A percentile compares a stretch with the other conserved stretches of the same genome.
phyloP scores from a whole-genome alignment of 805 yeast genomes.

The Priceomyces castillae region DNA sequence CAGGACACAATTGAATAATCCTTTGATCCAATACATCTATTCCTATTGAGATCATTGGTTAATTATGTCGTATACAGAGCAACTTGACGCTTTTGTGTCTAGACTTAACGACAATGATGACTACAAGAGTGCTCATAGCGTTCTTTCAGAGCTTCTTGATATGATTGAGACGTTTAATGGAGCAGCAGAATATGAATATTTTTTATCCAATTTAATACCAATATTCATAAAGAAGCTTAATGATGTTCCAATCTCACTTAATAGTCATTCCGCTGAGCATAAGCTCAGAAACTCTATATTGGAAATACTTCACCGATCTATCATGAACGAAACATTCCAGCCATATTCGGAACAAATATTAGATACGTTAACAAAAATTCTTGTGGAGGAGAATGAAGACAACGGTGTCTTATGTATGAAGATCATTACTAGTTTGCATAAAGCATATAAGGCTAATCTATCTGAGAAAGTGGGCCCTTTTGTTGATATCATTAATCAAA shows the following conservation, averaged over 20 bases:
- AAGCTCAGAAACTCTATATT: conserved; percentile 73
- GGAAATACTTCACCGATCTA: conserved; percentile 77
- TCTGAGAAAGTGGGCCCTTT: conserved; percentile 75
- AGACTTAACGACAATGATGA: conserved; percentile 59
- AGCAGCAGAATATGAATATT: conserved; percentile 76
- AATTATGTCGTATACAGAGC: conserved; percentile 47
- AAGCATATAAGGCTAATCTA: conserved; percentile 69
- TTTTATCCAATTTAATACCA: conserved; percentile 68
- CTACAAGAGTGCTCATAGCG: conserved; percentile 59
- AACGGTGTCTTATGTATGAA: conserved; percentile 92
- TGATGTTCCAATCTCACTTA: conserved; percentile 70
- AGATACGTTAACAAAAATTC: conserved; percentile 54
- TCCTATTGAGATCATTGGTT: background rate
- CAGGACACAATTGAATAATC: background rate
- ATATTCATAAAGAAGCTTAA: conserved; percentile 61
- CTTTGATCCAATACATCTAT: background rate
- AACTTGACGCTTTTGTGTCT: conserved; percentile 65
- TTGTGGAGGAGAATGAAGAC: conserved; percentile 86
- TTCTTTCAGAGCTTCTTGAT: conserved; percentile 80
- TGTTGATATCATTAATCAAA: conserved; percentile 66
- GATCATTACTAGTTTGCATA: conserved; percentile 78
- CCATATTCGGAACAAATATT: conserved; percentile 63
- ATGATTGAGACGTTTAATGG: conserved; percentile 81
- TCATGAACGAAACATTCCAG: conserved; percentile 77
- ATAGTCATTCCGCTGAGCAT: conserved; percentile 64